These are phyloP conservation scores for Lactarius tabidus DNA, from an alignment of 768 basidiomycete species.

Conservation along the genomic window DNA sequence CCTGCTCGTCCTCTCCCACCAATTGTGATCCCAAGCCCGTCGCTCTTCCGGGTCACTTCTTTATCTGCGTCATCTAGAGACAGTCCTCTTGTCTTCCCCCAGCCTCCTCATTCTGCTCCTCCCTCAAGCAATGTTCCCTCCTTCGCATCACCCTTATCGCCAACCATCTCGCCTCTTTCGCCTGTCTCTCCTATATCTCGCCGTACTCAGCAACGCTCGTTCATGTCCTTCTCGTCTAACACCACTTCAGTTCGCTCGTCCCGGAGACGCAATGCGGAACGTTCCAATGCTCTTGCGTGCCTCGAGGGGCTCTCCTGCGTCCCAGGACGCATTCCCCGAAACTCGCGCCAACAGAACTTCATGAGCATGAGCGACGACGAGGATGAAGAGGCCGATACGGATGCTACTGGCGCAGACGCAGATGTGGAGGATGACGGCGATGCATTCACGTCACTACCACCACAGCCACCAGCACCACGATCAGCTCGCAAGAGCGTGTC, in stretches of 20 bases:
- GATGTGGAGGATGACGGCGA: slow-evolving; percentile 33
- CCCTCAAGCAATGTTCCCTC: slow-evolving; percentile 11
- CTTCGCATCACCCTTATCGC: slow-evolving; percentile 20
- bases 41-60: slow-evolving; percentile 2
- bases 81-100: neutral
- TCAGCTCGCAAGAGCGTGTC: slow-evolving; percentile 1
- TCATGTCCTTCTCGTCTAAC: slow-evolving; percentile 24
- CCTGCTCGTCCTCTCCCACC: slow-evolving; percentile 7
- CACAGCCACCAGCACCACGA: slow-evolving; percentile 17
- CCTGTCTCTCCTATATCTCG: slow-evolving; percentile 29
- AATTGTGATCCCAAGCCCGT: slow-evolving; percentile 18
- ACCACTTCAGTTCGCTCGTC: slow-evolving; percentile 20
- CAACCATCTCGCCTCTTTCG: slow-evolving; percentile 34
- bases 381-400: slow-evolving; percentile 36
- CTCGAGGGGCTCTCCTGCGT: slow-evolving; percentile 51
- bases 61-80: neutral
- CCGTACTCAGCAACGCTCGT: slow-evolving; percentile 22
- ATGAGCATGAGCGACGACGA: slow-evolving; percentile 70
- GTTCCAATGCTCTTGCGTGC: slow-evolving; percentile 49
- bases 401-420: slow-evolving; percentile 18
- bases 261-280: slow-evolving; percentile 18
- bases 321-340: slow-evolving; percentile 27
- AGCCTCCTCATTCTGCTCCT: slow-evolving; percentile 13
- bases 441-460: slow-evolving; percentile 2
- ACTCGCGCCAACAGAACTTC: slow-evolving; percentile 44